Evolutionary conservation across 2,329 filamentous ascomycete genomes (phyloP), one percentile per base, ranked within the genome.

Genomic region (Penicillium aurantiogriseum): DNA sequence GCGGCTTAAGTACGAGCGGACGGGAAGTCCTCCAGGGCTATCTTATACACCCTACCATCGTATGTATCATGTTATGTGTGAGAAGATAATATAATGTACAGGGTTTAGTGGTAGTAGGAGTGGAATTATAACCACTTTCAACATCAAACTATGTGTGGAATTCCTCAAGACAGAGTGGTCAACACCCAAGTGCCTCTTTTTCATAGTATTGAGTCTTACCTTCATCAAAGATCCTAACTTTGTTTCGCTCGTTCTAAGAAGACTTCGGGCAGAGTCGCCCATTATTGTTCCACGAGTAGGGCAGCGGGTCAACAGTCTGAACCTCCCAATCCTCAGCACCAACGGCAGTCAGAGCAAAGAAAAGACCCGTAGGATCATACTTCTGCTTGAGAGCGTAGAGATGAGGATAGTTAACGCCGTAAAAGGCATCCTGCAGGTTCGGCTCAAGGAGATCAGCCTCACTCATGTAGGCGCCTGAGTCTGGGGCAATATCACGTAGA

Each of bases 391-490:
- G 43, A 13, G 57, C 35, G 38, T 69, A 62, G 1, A 74, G 57
- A 2, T 54, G 46, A 0, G 60, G 58, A 48, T 74, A 74, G 31
- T 73, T 68, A 35, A 46, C 45, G 3, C 77, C 77, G 62, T 72
- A 78, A 60, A 77, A 79, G 2, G 72, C 64, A 19, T 73, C 48
- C 57, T 78, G 72, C 62, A 72, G 77, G 45, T 74, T 62, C 2
- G 75, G 74, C 57, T 79, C 75, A 5, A 68, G 66, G 11, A 74
- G 66, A 54, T 77, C 71, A 5, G 69, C 75, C 58, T 77, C 75
- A 47, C 74, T 77, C 33, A 70, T 68, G 42, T 77, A 77, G 0
- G 69, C 62, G 9, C 74, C 74, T 1, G 63, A 66, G 17, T 60
- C 51, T 1, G 62, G 63, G 4, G 63, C 58, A 29, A 66, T 60